Base-by-base conservation (phyloP, 257 asterid species). In the Solanum rostratum region DNA sequence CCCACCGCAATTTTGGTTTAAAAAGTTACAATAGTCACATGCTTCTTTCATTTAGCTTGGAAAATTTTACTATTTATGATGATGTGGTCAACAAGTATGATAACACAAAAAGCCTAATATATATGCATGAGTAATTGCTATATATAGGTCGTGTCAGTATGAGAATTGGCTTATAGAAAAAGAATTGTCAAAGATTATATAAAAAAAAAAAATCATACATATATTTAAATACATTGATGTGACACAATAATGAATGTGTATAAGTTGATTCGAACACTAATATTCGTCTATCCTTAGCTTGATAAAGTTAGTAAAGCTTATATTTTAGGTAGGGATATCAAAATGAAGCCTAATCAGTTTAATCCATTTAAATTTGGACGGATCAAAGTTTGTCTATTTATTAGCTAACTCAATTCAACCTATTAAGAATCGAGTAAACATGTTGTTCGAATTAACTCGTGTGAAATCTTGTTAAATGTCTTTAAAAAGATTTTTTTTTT, bases 141-240 rank as follows among this genome's bases (percentile, higher is more conserved):
- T 3, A n/a, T 12, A 71, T 71, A 43, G 57, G 55, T 57, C 6
- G 3, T 71, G 14, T n/a, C 55, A 12, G 79, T 39, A n/a, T n/a
- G 0, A 33, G 4, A 33, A 4, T 33, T 33, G 39, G 39, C 39
- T 33, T 33, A 33, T 33, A 33, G 0, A 30, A 30, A 30, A 4
- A 30, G 37, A 33, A 33, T 33, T 33, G 39, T 33, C 39, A 33
- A 52, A 52, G 8, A 52, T 52, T 0, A 15, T 52, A 33, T 33
- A 33, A 55, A 55, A 20, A 0, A 33, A 55, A 55, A 20, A 0
- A 0, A 1, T 3, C 0, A 20, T 0, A 57, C 65, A 8, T 57
- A 8, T 57, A 0, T 5, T 20, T 20, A 20, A 55, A 20, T 0
- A 5, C 19, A 55, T 20, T 19, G 6, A 20, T 10, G 13, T 55